These are phyloP conservation scores for Trichoderma koningiopsis DNA, from an alignment of 2,329 filamentous ascomycete genomes.

Conservation along the genomic window DNA sequence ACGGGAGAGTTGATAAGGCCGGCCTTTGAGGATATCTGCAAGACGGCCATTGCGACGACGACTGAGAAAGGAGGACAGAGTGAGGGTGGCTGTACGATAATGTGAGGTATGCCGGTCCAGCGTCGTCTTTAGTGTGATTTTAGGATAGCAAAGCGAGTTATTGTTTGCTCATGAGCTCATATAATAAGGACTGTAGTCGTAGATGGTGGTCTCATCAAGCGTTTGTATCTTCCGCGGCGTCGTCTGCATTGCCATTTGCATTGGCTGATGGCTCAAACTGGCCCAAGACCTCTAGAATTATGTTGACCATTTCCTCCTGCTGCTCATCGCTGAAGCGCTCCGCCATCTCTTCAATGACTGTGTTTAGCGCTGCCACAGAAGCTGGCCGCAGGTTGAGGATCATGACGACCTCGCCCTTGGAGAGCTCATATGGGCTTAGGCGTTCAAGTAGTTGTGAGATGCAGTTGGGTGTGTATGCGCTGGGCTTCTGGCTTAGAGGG, in stretches of 20 bases:
- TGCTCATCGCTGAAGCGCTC: slow-evolving; percentile 61
- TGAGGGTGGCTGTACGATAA: slow-evolving; percentile 55
- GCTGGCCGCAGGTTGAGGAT: slow-evolving; percentile 66
- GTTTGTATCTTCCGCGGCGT: slow-evolving; percentile 43
- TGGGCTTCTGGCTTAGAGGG: slow-evolving; percentile 58
- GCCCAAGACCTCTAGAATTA: slow-evolving; percentile 61
- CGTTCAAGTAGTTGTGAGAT: slow-evolving; percentile 57
- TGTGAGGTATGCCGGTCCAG: slow-evolving; percentile 42
- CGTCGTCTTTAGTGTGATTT: background rate
- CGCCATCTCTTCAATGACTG: slow-evolving; percentile 66
- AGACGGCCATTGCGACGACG: slow-evolving; percentile 54
- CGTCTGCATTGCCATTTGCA: slow-evolving; percentile 40
- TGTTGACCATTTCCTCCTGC: slow-evolving; percentile 59
- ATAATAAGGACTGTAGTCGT: background rate
- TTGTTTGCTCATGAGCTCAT: background rate
- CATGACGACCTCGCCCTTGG: slow-evolving; percentile 70
- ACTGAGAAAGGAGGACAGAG: slow-evolving; percentile 54
- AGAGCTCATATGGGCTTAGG: slow-evolving; percentile 60
- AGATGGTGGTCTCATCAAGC: slow-evolving; percentile 27
- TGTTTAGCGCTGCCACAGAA: slow-evolving; percentile 59
- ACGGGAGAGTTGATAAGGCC: slow-evolving; percentile 61
- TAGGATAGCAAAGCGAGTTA: background rate
- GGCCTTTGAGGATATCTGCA: slow-evolving; percentile 63
- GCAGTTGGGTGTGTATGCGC: slow-evolving; percentile 54
- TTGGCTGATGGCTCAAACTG: slow-evolving; percentile 43